Percentiles rank a stretch among this genome's conserved stretches.
These are phyloP conservation scores for Ampelomyces quisqualis DNA, from an alignment of 2,329 filamentous ascomycete species.

Conservation along the genomic window DNA sequence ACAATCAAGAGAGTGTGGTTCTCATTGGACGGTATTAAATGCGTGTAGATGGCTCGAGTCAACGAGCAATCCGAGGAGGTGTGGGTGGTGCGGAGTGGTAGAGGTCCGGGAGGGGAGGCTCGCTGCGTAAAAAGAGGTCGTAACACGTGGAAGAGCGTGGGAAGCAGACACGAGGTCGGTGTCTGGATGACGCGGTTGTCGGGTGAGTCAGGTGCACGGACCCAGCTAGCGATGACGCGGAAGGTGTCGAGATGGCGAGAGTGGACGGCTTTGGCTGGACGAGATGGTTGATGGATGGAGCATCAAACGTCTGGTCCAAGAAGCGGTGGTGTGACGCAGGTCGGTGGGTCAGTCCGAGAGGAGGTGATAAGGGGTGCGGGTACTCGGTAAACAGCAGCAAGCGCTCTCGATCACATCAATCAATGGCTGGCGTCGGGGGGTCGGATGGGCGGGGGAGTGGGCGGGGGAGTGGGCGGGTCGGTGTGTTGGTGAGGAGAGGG, in stretches of 20 bases:
- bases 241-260: conserved; percentile 25
- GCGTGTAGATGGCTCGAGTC: conserved; percentile 43
- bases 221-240: conserved; percentile 34
- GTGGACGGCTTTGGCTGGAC: conserved; percentile 30
- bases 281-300: conserved; percentile 20
- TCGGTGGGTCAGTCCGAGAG: conserved; percentile 14
- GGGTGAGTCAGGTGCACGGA: conserved; percentile 43
- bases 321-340: conserved; percentile 19
- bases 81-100: conserved; percentile 28
- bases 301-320: conserved; percentile 29
- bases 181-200: conserved; percentile 29
- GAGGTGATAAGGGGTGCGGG: conserved; percentile 22
- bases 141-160: conserved; percentile 42
- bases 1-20: conserved; percentile 47
- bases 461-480: conserved; percentile 19
- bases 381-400: conserved; percentile 30
- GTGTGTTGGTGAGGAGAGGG: too few relatives aligned
- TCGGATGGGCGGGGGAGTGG: conserved; percentile 34
- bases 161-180: conserved; percentile 27
- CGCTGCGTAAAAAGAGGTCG: conserved; percentile 45
- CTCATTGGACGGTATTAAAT: conserved; percentile 48
- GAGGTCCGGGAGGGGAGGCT: conserved; percentile 36
- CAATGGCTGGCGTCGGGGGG: conserved; percentile 24
- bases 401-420: conserved; percentile 39
- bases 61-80: conserved; percentile 39